Percentiles rank a stretch among this genome's conserved stretches.
phyloP scores from a whole-genome alignment of 2,329 filamentous ascomycete genomes.

The Cercospora canescens region DNA sequence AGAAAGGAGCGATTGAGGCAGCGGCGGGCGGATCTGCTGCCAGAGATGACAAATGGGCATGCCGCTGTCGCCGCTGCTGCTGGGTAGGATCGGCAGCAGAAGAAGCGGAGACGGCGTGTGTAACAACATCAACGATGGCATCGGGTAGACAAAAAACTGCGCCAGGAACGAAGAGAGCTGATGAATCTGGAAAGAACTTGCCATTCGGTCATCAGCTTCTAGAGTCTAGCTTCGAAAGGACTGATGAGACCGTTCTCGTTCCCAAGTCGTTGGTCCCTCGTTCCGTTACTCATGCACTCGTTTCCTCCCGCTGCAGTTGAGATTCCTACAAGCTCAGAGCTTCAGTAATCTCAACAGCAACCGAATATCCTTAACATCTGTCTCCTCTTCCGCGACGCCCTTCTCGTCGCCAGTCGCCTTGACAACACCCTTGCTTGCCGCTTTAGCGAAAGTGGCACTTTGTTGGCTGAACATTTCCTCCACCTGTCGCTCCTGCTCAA shows the following conservation, averaged over 20 bases:
- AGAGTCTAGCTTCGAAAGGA: not conserved
- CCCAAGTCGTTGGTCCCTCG: not conserved
- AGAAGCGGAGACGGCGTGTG: not conserved
- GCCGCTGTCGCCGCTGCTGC: slow-evolving; percentile 18
- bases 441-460: slow-evolving; percentile 37
- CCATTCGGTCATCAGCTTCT: not conserved
- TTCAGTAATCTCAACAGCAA: slow-evolving; percentile 72
- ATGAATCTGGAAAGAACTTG: not conserved
- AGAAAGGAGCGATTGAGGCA: slow-evolving; percentile 25
- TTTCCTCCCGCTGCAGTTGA: not conserved
- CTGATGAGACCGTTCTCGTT: not conserved
- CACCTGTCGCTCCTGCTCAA: slow-evolving; percentile 35
- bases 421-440: slow-evolving; percentile 34
- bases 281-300: not conserved
- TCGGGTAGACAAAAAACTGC: not conserved
- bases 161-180: not conserved
- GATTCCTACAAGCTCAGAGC: slow-evolving; percentile 53
- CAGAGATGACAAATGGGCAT: slow-evolving; percentile 24
- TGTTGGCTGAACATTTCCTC: slow-evolving; percentile 39
- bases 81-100: slow-evolving; percentile 6
- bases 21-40: slow-evolving; percentile 13
- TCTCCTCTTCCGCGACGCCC: slow-evolving; percentile 76
- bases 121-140: not conserved
- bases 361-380: slow-evolving; percentile 77
- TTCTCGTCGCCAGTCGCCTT: slow-evolving; percentile 38